These are phyloP conservation scores for Morella rubra DNA, from an alignment of 306 rosid species.

Conservation along the genomic window DNA sequence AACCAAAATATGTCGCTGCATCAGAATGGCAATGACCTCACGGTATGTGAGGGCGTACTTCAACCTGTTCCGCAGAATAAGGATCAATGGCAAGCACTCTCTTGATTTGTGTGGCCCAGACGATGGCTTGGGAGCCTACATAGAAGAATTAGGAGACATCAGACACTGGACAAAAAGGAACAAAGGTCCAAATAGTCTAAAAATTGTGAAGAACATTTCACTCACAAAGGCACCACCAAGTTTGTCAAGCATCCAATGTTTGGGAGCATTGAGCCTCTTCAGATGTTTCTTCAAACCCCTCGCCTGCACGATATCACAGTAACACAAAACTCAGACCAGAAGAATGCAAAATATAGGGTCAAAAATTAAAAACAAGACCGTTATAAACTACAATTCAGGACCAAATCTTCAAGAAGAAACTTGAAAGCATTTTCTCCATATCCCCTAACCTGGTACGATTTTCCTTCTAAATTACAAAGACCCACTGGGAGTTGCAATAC, in stretches of 20 bases:
- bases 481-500: not conserved
- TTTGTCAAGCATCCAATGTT: constrained; percentile 89
- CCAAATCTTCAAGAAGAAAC: not conserved
- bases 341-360: not conserved
- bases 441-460: not conserved
- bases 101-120: constrained; percentile 93
- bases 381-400: not conserved
- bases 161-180: not conserved
- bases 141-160: not conserved
- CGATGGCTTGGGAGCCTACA: constrained; percentile 83
- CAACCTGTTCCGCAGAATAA: constrained; percentile 63
- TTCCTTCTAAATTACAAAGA: not conserved
- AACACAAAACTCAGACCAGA: not conserved
- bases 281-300: constrained; percentile 78
- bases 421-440: not conserved
- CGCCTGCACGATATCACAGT: constrained; percentile 43
- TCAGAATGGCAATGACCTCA: constrained; percentile 73
- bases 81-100: constrained; percentile 77
- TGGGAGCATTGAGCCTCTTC: constrained; percentile 89
- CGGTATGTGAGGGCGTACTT: constrained; percentile 79
- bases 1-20: constrained; percentile 80
- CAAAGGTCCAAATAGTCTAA: not conserved
- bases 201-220: not conserved
- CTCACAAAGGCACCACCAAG: constrained; percentile 57
- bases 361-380: not conserved